Conservation (phyloP, 805 yeast species). For the Wickerhamiella kurtzmanii region DNA sequence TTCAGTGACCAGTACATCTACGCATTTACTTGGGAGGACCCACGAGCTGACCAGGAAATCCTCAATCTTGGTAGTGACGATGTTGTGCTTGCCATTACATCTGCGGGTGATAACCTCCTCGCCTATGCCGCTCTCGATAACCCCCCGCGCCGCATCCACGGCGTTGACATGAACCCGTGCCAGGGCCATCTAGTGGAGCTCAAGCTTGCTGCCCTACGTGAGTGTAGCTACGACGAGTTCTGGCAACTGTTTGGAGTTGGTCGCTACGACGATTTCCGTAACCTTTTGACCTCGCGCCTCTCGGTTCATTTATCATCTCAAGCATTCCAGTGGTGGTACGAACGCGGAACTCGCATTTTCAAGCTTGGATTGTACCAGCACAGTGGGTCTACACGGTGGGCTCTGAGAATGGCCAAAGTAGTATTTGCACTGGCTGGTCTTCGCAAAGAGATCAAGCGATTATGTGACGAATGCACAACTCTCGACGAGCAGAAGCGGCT, state of each 20-base stretch:
- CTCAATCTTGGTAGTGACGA: conserved; percentile 48
- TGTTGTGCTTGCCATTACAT: conserved; percentile 68
- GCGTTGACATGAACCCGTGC: conserved; percentile 72
- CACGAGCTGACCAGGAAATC: conserved; percentile 61
- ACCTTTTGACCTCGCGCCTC: conserved; percentile 41
- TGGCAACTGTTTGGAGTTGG: conserved; percentile 76
- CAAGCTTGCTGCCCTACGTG: conserved; percentile 57
- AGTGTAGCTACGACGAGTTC: conserved; percentile 41
- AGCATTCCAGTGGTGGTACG: conserved; percentile 71
- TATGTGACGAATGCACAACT: conserved; percentile 30
- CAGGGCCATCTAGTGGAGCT: conserved; percentile 72
- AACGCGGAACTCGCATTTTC: conserved; percentile 48
- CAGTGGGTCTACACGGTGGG: conserved; percentile 83
- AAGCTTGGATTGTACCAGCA: conserved; percentile 50
- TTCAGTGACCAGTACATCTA: conserved; percentile 70
- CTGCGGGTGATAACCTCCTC: conserved; percentile 74
- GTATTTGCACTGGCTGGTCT: conserved; percentile 40
- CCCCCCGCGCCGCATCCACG: conserved; percentile 67
- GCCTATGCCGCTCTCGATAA: conserved; percentile 58
- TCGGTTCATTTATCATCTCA: conserved; percentile 64
- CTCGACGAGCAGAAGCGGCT: conserved; percentile 49
- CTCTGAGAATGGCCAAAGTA: conserved; percentile 51
- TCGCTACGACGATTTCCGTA: conserved; percentile 38
- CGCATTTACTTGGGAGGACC: conserved; percentile 88
- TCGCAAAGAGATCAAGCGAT: conserved; percentile 32